Evolutionary conservation across 257 asterid genomes (phyloP), one percentile per base, ranked within the genome.

Genomic region (Phtheirospermum japonicum): DNA sequence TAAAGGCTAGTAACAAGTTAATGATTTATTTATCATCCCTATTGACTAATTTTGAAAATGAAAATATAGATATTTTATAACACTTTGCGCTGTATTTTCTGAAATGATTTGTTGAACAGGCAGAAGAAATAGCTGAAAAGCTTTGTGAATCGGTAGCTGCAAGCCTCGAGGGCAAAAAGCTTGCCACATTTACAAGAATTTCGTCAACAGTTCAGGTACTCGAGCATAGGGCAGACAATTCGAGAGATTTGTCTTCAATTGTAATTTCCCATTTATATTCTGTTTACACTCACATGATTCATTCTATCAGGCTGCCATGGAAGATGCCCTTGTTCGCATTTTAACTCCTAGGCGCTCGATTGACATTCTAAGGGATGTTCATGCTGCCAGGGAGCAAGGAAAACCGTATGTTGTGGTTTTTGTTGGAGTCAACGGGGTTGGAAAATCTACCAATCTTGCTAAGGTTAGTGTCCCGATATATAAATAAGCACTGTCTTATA

Each of bases 371-470:
- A 87, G 99, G 76, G 99, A 93, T 79, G 99, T 93, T 60, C 95
- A 87, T 66, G 82, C 93, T 67, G 94, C 97, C 12, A 85, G 83
- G 80, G 97, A 93, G 77, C 99, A 82, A 63, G 85, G 92, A 42
- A 93, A 87, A 73, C 96, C 99, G 31, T 93, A 93, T 61, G 97
- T 93, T 56, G 97, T 93, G 73, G 99, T 93, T 70, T 93, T 93
- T 63, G 95, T 93, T 45, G 99, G 99, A 80, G 99, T 93, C 71
- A 93, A 93, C 71, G 96, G 97, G 60, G 97, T 93, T 48, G 97
- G 99, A 49, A 93, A 93, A 67, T 93, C 99, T 6, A 89, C 99
- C 66, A 93, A 93, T 76, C 97, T 93, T 69, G 99, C 99, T 11
- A 93, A 93, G 96, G 54, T 48, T 17, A 48, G 54, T 5, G 14